Evolutionary conservation across 345 rosid genomes (phyloP).

Genomic region (Syzygium oleosum): DNA sequence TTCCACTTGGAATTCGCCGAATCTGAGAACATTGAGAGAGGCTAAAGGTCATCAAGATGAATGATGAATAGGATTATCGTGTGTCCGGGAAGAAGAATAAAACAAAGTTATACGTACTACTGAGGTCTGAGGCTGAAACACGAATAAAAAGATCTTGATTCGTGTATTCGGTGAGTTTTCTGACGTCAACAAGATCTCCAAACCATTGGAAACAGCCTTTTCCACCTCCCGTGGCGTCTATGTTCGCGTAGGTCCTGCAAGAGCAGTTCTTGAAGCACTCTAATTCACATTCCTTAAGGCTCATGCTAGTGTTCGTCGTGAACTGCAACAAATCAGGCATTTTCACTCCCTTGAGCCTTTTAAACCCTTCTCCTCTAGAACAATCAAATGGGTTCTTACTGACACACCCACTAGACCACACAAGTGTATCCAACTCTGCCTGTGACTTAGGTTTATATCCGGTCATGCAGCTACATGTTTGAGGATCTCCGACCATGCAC

Average conservation of each 20-base stretch:
- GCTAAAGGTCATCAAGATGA: neutral
- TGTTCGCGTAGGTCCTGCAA: neutral
- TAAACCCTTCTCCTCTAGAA: neutral
- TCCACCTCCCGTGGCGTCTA: neutral
- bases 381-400: conserved; percentile 2
- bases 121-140: neutral
- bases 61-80: neutral
- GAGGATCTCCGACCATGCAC: neutral
- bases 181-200: neutral
- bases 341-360: conserved; percentile 3
- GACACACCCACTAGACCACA: conserved; percentile 10
- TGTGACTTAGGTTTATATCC: conserved; percentile 15
- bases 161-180: neutral
- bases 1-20: neutral
- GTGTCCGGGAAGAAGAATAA: neutral
- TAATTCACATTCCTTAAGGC: neutral
- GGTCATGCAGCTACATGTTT: conserved; percentile 11
- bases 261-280: neutral
- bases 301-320: neutral
- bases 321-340: conserved; percentile 7
- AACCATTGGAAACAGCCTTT: neutral
- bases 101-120: neutral
- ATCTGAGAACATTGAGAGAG: neutral
- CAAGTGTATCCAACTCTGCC: conserved; percentile 1
- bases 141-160: neutral